Evolutionary conservation across 108 stramenopile species (phyloP), one percentile per base, ranked within the genome.

Genomic region (Cyclostephanos invisitatus): DNA sequence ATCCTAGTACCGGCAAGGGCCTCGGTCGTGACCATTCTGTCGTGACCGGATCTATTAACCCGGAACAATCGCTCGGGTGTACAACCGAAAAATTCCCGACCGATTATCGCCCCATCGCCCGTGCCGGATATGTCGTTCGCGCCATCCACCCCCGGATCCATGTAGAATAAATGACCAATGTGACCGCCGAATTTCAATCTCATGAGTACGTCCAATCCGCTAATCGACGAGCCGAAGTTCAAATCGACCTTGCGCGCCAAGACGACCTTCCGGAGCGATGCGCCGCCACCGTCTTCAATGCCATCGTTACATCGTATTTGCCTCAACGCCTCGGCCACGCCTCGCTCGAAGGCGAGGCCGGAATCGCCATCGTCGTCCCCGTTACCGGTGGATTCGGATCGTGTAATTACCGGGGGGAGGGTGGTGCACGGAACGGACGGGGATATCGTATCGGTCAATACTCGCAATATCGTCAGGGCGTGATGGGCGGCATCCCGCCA

Each of bases 1-100:
- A 86, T 89, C 40, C 94, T 70, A 3, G 94, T 95, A 17, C 94
- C 94, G 15, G 94, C 94, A 18, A 95, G 74, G 14, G 94, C 94
- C 77, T 95, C 94, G 1, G 91, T 84, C 21, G 77, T 64, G 12
- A 93, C 77, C 38, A 44, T 64, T 74, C 81, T 64, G 22, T 62
- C 81, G 38, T 68, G 53, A 3, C 63, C 78, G 18, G 54, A 62
- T 47, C 62, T 60, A 50, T 56, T 58, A 20, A 93, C 79, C 28
- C 77, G 78, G 74, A 95, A 95, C 18, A 95, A 62, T 11, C 90
- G 80, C 74, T 95, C 94, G 5, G 94, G 94, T 18, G 94, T 84
- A 64, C 91, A 92, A 10, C 91, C 91, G 62, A 95, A 70, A 64
- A 94, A 94, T 47, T 89, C 91, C 25, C 77, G 64, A 53, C 55